Evolutionary conservation across 305 asterid genomes (phyloP), one percentile per base, ranked within the genome.

Genomic region (Fraxinus greggii): DNA sequence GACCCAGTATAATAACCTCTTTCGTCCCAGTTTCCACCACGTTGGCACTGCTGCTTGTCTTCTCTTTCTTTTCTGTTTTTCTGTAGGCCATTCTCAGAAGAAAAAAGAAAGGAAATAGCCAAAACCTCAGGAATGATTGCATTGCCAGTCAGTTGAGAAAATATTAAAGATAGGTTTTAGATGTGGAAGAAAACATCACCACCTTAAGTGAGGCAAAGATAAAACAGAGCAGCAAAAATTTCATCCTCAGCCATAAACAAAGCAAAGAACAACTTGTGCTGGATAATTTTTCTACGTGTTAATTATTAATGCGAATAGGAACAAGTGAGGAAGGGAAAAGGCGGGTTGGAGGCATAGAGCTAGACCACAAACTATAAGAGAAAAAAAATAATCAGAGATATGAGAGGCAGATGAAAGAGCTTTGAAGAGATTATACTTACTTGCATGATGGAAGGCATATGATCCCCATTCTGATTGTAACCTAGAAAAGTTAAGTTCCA

Each of bases 1-100:
- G 38, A 91, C 80, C 48, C 45, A 87, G 85, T 91, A 93, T 74
- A 91, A 45, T 89, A 87, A 87, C 82, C 94, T 87, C 84, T 85
- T 95, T n/a, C 89, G 90, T 33, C 97, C 98, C 93, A 76, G 89
- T 84, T 87, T 91, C 98, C 99, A 95, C 97, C 97, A 93, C 15
- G 78, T 61, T 10, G 99, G 99, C 74, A 78, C 85, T 83, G 78
- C 83, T 35, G 85, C 83, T 67, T 76, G 42, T 79, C 90, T 84
- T 86, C 87, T 90, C 83, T 81, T 91, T 76, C 83, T 92, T 83
- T 83, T 88, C 83, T 13, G 83, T 82, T 90, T 85, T 80, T 84
- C 95, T 90, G 94, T 90, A 83, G 23, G 23, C n/a, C 80, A 85
- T 59, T 79, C 83, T 80, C 72, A 81, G 38, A 26, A 19, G n/a